phyloP scores from a whole-genome alignment of 2,329 filamentous ascomycete species.

The Penicillium sp. region DNA sequence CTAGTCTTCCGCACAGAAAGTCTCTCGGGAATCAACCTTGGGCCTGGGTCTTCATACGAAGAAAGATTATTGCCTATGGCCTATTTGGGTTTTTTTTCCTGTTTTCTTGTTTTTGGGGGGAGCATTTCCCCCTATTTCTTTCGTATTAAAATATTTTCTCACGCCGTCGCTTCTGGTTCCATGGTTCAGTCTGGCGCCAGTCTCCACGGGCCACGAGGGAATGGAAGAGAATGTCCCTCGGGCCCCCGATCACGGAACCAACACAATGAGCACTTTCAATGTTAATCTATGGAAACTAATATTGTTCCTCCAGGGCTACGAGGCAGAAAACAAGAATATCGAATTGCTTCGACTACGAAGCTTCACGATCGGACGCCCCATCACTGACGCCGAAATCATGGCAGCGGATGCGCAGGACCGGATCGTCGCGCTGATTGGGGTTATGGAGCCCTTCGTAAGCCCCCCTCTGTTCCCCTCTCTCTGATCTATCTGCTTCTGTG shows the following conservation, averaged over 20 bases:
- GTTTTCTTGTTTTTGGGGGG: background rate
- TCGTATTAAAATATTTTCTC: background rate
- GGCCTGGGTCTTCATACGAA: background rate
- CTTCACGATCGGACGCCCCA: constrained; percentile 68
- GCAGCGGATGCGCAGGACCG: constrained; percentile 62
- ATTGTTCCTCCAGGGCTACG: constrained; percentile 62
- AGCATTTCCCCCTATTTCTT: background rate
- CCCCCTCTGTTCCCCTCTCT: constrained; percentile 10
- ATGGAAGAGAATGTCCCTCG: background rate
- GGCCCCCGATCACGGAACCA: background rate
- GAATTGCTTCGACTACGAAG: constrained; percentile 76
- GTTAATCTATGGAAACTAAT: background rate
- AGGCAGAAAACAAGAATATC: constrained; percentile 73
- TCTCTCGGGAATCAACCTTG: background rate
- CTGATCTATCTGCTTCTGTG: constrained; percentile 21
- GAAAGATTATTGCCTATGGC: background rate
- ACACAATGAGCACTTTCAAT: background rate
- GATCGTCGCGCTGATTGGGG: constrained; percentile 63
- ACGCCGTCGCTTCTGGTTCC: constrained; percentile 37
- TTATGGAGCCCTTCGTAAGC: constrained; percentile 78
- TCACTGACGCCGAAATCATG: constrained; percentile 66
- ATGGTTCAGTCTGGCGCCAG: constrained; percentile 36
- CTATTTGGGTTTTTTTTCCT: background rate
- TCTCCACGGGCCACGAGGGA: constrained; percentile 15
- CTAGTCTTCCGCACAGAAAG: background rate